A percentile compares a stretch with the other conserved stretches of the same genome.
phyloP scores from a whole-genome alignment of 768 basidiomycete species.

The Tricholomella constricta region DNA sequence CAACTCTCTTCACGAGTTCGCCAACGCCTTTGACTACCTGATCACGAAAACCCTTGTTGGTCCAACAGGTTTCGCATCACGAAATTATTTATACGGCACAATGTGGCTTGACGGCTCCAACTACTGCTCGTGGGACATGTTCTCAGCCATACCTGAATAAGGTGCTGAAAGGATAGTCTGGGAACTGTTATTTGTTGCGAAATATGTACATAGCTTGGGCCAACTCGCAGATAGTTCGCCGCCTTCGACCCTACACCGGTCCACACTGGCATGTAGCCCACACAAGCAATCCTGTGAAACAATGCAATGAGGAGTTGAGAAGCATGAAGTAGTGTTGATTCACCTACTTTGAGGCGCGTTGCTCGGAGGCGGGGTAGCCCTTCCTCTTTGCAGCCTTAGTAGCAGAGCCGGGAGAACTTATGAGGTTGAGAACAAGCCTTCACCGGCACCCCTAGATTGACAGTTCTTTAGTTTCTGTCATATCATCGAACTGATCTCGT shows the following conservation, averaged over 20 bases:
- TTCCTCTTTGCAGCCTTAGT: slow-evolving; percentile 15
- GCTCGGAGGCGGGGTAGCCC: slow-evolving; percentile 12
- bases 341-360: slow-evolving; percentile 46
- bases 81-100: slow-evolving; percentile 51
- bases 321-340: neutral
- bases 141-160: slow-evolving; percentile 29
- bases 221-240: slow-evolving; percentile 37
- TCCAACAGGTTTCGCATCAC: slow-evolving; percentile 57
- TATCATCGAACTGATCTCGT: slow-evolving; percentile 7
- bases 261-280: slow-evolving; percentile 59
- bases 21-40: slow-evolving; percentile 42
- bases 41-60: slow-evolving; percentile 41
- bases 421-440: neutral
- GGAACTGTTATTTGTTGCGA: neutral
- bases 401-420: slow-evolving; percentile 12
- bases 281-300: slow-evolving; percentile 47
- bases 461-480: too few relatives aligned
- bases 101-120: slow-evolving; percentile 47
- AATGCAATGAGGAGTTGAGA: neutral
- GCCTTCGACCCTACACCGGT: slow-evolving; percentile 46
- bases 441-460: too few relatives aligned
- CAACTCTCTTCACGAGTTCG: slow-evolving; percentile 35
- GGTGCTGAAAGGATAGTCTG: slow-evolving; percentile 55
- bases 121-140: slow-evolving; percentile 51
- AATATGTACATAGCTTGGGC: neutral